Conservation (phyloP, 2,329 filamentous ascomycete genomes). For the Gaeumannomyces sp. region DNA sequence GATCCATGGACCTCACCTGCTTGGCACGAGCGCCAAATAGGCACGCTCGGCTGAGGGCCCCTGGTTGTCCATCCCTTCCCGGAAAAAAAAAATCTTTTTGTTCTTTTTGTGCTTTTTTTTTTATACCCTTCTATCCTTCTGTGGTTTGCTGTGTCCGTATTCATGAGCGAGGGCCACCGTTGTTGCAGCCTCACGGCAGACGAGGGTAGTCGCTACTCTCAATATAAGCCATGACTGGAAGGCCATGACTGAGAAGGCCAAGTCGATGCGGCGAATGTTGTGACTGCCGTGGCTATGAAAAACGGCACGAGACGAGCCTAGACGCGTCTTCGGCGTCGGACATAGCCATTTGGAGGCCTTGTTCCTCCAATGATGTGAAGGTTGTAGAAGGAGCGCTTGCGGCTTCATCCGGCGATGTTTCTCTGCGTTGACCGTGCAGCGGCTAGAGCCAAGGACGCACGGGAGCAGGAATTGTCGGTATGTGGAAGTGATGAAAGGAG, state of each 20-base stretch:
- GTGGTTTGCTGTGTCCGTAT: background rate
- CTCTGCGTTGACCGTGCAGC: conserved; percentile 4
- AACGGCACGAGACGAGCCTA: background rate
- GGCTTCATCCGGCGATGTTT: background rate
- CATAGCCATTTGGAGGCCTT: background rate
- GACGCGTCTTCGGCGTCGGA: background rate
- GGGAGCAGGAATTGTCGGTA: conserved; percentile 2
- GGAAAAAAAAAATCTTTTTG: background rate
- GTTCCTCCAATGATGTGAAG: background rate
- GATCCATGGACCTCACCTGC: background rate
- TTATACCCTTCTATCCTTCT: background rate
- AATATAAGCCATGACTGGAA: background rate
- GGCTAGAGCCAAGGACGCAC: conserved; percentile 1
- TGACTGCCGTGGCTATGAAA: background rate
- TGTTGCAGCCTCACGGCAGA: background rate
- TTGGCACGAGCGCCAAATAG: background rate
- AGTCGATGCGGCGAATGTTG: background rate
- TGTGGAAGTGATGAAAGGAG: background rate
- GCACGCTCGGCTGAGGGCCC: background rate
- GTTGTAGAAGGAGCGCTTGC: background rate
- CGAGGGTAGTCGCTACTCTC: too few relatives aligned
- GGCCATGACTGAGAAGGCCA: background rate
- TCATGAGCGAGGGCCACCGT: background rate
- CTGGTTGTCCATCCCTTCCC: background rate
- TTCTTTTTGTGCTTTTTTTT: background rate